Base-by-base conservation (phyloP, 345 rosid genomes). In the Triadica sebifera region DNA sequence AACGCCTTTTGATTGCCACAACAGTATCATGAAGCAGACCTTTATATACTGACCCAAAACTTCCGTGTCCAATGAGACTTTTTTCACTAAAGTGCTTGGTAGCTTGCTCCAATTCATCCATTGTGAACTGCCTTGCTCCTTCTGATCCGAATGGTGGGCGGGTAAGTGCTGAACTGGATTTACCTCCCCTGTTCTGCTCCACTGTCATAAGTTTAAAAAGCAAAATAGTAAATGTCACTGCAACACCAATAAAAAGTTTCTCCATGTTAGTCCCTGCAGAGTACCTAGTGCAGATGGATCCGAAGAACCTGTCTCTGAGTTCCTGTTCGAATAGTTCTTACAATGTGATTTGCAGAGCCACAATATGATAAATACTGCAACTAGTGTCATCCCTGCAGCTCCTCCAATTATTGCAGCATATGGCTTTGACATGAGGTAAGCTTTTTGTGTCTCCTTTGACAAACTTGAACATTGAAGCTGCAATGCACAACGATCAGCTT, bases 31-130 rank as follows among this genome's bases (percentile, higher is more conserved):
- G 74, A 49, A 86, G 80, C 79, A 86, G 66, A 39, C 93, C 93
- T 76, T 78, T 85, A 70, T 82, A 92, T 1, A 84, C 85, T 4
- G 69, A 67, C 20, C 93, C 87, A 45, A 87, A 87, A 37, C 87
- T 87, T 67, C 95, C 93, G 41, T 62, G 65, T 68, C 91, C 92
- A 50, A 92, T 84, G 67, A 83, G 73, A 73, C 80, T 83, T 50
- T 62, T 70, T 47, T 83, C 86, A 25, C 75, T 78, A 22, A 90
- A 87, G 41, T 84, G 81, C 79, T 81, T 85, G 20, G 95, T 87
- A 50, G 91, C 92, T 71, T 69, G 82, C 64, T 72, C 88, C 77
- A 90, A 43, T 80, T 88, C 95, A 83, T 86, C 89, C 79, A 82
- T 20, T 15, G 85, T 71, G 86, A 86, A 88, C 72, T 72, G 83